phyloP scores from a whole-genome alignment of 352 stramenopile genomes.

The Phytophthora palmivora region DNA sequence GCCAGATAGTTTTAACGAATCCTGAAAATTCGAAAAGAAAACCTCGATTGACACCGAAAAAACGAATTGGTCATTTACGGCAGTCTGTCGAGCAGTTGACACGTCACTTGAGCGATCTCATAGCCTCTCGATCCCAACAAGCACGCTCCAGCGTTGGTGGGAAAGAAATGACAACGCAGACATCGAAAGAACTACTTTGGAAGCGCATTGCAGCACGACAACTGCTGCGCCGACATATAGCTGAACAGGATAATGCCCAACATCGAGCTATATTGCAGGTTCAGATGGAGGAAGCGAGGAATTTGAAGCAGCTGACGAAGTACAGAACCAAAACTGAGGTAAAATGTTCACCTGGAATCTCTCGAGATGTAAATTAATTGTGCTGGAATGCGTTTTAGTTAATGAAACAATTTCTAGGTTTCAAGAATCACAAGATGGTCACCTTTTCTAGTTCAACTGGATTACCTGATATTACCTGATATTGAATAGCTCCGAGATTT shows the following conservation, averaged over 20 bases:
- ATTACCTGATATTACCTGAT: too few species aligned
- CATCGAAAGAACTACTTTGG: conserved; percentile 18
- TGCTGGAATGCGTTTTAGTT: neutral
- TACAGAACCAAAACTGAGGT: neutral
- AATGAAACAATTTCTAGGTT: neutral
- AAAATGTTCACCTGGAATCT: neutral
- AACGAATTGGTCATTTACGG: too few species aligned
- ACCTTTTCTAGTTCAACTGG: neutral
- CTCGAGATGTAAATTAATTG: too few species aligned
- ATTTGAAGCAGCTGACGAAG: conserved; percentile 5
- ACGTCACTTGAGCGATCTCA: too few species aligned
- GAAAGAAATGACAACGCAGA: too few species aligned
- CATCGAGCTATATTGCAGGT: conserved; percentile 24
- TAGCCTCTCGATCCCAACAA: too few species aligned
- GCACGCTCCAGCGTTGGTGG: too few species aligned
- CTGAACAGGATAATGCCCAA: conserved; percentile 27
- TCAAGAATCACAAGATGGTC: neutral
- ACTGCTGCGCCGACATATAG: conserved; percentile 10
- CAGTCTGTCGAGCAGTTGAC: too few species aligned
- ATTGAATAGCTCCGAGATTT: neutral
- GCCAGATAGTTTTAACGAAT: too few species aligned
- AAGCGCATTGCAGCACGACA: conserved; percentile 27
- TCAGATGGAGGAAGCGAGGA: conserved; percentile 31
- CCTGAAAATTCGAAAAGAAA: too few species aligned
- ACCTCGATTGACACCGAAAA: too few species aligned